Evolutionary conservation across 176 grass and related monocot genomes (phyloP), one percentile per base, ranked within the genome.

Genomic region (Rhynchospora breviuscula): DNA sequence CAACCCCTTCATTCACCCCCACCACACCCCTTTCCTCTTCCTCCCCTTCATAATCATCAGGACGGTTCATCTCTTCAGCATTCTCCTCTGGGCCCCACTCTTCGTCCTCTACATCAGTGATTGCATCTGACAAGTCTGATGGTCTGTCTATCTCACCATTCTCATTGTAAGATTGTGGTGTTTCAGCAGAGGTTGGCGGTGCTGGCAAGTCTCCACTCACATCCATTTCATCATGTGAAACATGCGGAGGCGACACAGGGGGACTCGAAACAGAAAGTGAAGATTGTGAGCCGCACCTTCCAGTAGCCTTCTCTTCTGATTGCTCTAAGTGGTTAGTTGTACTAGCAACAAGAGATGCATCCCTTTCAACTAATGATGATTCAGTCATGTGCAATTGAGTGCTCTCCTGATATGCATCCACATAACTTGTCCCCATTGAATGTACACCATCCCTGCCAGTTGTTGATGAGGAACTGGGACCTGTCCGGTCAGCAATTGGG

Each of bases 221-320:
- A 93, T 98, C 96, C 88, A 98, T 95, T 61, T 98, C 96, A 35
- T 98, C 88, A 82, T 98, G 96, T 33, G 89, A 95, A 86, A 93
- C 73, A 83, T 92, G 89, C 63, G 85, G 81, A 26, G 96, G 96
- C 47, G 89, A 98, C 79, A 88, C 88, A 63, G 96, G 96, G 80
- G 93, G 91, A 81, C 93, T 98, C 57, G 91, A 95, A 90, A 93
- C 88, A 83, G 93, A 98, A 85, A 98, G 83, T 79, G 91, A 95
- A 84, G 91, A 93, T 79, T 95, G 91, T 33, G 92, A 95, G 59
- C 85, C 91, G 67, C 90, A 93, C 84, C 82, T 75, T 82, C 92
- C 81, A 61, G 53, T 93, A 21, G 77, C 87, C 44, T 89, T 94
- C 8, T 90, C 88, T 80, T 70, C 87, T 85, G 68, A 86, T 84